Percentiles rank a stretch among this genome's conserved stretches.
phyloP scores from a whole-genome alignment of 768 basidiomycete genomes.

The Auricularia auricula-judae region DNA sequence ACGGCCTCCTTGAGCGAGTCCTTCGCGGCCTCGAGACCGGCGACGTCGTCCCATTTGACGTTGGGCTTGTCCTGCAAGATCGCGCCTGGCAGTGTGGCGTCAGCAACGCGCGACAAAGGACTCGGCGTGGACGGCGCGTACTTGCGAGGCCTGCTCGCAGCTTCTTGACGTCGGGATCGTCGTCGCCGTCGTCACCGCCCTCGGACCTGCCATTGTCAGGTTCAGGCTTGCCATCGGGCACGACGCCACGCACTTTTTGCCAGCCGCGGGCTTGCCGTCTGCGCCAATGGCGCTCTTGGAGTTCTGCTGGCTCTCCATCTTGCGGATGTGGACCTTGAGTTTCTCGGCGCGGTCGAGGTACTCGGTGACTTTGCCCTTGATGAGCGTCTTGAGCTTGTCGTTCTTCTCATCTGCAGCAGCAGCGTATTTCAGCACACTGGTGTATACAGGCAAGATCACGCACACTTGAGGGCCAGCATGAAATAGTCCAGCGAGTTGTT shows the following conservation, averaged over 20 bases:
- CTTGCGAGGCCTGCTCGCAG: constrained; percentile 78
- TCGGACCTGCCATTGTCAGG: constrained; percentile 3
- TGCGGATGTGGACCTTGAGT: constrained; percentile 70
- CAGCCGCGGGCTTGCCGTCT: constrained; percentile 28
- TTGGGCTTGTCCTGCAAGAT: constrained; percentile 92
- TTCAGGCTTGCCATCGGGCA: background rate
- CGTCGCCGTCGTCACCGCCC: constrained; percentile 46
- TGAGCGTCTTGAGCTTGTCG: constrained; percentile 78
- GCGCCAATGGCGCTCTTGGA: constrained; percentile 40
- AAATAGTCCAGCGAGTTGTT: constrained; percentile 96
- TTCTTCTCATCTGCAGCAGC: constrained; percentile 73
- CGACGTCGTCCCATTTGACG: constrained; percentile 97
- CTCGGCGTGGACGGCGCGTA: constrained; percentile 5
- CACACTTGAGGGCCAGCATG: constrained; percentile 93
- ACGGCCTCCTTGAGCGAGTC: constrained; percentile 96
- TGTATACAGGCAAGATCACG: constrained; percentile 12
- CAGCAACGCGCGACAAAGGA: background rate
- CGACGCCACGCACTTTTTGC: constrained; percentile 25
- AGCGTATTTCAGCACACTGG: background rate
- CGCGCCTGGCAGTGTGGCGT: constrained; percentile 35
- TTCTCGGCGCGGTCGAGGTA: constrained; percentile 88
- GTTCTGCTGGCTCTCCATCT: constrained; percentile 38
- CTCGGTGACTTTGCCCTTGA: constrained; percentile 79
- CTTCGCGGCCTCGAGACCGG: constrained; percentile 90
- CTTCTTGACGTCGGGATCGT: constrained; percentile 92